These are phyloP conservation scores for Claviceps lovelessii DNA, from an alignment of 2,329 filamentous ascomycete species.

Conservation along the genomic window DNA sequence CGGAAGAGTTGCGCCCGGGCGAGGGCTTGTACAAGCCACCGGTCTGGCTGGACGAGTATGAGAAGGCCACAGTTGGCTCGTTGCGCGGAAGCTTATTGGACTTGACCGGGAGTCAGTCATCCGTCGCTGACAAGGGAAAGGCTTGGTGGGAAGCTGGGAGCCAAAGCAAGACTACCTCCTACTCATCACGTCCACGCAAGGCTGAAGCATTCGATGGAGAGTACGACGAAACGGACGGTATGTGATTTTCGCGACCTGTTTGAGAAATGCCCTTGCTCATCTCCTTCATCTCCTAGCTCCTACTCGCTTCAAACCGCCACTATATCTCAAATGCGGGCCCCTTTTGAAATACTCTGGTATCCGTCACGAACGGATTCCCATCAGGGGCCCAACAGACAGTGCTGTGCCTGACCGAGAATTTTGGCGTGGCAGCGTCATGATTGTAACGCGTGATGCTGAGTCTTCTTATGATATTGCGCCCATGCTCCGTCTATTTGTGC, in stretches of 20 bases:
- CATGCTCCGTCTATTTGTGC: slow-evolving; percentile 69
- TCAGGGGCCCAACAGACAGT: slow-evolving; percentile 13
- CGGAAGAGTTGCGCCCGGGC: slow-evolving; percentile 30
- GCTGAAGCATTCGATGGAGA: slow-evolving; percentile 53
- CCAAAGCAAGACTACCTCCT: slow-evolving; percentile 31
- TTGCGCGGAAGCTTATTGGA: slow-evolving; percentile 46
- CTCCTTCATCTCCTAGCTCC: slow-evolving; percentile 24
- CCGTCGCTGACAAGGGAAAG: slow-evolving; percentile 33
- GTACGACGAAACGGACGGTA: slow-evolving; percentile 49
- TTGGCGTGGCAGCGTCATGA: slow-evolving; percentile 91
- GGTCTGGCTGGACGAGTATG: slow-evolving; percentile 58
- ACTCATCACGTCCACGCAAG: slow-evolving; percentile 33
- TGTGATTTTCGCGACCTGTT: slow-evolving; percentile 11
- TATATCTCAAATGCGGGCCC: slow-evolving; percentile 83
- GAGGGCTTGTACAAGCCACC: slow-evolving; percentile 44
- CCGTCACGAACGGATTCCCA: slow-evolving; percentile 41
- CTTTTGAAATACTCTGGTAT: slow-evolving; percentile 82
- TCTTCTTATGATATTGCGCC: slow-evolving; percentile 74
- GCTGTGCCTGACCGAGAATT: slow-evolving; percentile 49
- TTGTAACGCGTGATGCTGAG: slow-evolving; percentile 73
- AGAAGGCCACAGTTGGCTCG: slow-evolving; percentile 48
- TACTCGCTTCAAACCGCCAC: slow-evolving; percentile 65
- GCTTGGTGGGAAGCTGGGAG: slow-evolving; percentile 65
- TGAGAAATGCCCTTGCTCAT: neutral
- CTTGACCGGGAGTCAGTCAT: slow-evolving; percentile 29